Conservation (phyloP, 2,329 filamentous ascomycete species). For the Hypoxylon sp. region DNA sequence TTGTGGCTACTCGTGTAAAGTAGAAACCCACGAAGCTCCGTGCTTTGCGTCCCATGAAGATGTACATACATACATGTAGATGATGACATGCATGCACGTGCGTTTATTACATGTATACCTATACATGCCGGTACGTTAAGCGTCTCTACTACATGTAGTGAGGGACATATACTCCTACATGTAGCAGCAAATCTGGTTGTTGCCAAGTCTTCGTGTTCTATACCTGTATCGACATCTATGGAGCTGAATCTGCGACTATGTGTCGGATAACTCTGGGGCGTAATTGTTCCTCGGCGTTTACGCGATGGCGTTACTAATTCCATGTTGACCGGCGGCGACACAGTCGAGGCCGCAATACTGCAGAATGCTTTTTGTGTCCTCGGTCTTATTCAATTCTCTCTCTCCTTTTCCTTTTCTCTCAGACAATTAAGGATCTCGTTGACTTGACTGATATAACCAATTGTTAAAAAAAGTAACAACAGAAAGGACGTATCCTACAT, state of each 20-base stretch:
- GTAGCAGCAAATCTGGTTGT: not conserved
- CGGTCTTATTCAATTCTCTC: not conserved
- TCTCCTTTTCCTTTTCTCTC: not conserved
- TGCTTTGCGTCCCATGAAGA: not conserved
- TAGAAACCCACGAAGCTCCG: not conserved
- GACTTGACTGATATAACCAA: not conserved
- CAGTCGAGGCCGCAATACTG: not conserved
- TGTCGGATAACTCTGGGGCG: not conserved
- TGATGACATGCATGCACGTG: not conserved
- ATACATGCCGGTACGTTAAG: not conserved
- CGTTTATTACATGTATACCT: not conserved
- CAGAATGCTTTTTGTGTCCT: not conserved
- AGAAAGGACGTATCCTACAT: not conserved
- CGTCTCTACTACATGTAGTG: not conserved
- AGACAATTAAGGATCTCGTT: not conserved
- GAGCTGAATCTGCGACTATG: not conserved
- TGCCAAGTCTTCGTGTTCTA: not conserved
- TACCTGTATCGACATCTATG: not conserved
- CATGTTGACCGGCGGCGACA: not conserved
- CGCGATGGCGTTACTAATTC: not conserved
- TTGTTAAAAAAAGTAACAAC: not conserved
- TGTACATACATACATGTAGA: not conserved
- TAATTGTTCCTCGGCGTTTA: not conserved
- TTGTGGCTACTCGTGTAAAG: not conserved
- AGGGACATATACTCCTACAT: too few relatives aligned